phyloP scores from a whole-genome alignment of 1,139 yeast species.

The Taphrina deformans region DNA sequence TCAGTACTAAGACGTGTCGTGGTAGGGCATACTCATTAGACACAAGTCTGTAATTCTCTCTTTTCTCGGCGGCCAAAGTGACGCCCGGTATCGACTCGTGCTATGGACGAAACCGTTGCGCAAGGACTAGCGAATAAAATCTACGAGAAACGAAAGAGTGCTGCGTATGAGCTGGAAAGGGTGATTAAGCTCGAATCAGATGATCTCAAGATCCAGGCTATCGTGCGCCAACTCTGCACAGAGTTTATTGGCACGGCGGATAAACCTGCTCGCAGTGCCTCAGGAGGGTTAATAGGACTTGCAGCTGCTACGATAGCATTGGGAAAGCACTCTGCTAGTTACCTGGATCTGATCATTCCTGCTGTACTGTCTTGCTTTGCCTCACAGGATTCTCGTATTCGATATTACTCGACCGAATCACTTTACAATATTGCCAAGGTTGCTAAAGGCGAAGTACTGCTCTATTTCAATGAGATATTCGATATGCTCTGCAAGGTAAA shows the following conservation, averaged over 20 bases:
- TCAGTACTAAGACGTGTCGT: no score
- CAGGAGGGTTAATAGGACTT: slow-evolving; percentile 69
- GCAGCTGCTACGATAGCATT: slow-evolving; percentile 79
- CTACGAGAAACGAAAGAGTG: slow-evolving; percentile 90
- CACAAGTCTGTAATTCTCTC: no score
- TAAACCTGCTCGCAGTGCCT: slow-evolving; percentile 76
- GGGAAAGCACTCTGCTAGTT: slow-evolving; percentile 58
- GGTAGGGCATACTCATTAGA: no score
- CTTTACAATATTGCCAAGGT: slow-evolving; percentile 94
- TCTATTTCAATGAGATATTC: slow-evolving; percentile 90
- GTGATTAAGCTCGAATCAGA: slow-evolving; percentile 3
- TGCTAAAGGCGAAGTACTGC: slow-evolving; percentile 88
- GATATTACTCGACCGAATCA: slow-evolving; percentile 96
- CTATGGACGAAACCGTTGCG: slow-evolving; percentile 28
- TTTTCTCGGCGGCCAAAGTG: no score
- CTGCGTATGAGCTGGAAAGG: slow-evolving; percentile 81
- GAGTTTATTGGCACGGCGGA: slow-evolving; percentile 55
- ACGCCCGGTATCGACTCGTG: neutral
- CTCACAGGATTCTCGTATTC: slow-evolving; percentile 92
- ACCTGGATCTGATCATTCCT: slow-evolving; percentile 80
- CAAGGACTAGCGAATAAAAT: slow-evolving; percentile 87
- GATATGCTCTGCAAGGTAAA: slow-evolving; percentile 73
- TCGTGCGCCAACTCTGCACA: slow-evolving; percentile 65
- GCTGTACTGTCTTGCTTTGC: slow-evolving; percentile 96
- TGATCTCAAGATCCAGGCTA: slow-evolving; percentile 60